phyloP scores from a whole-genome alignment of 2,329 filamentous ascomycete species.

The Nemania sp. region DNA sequence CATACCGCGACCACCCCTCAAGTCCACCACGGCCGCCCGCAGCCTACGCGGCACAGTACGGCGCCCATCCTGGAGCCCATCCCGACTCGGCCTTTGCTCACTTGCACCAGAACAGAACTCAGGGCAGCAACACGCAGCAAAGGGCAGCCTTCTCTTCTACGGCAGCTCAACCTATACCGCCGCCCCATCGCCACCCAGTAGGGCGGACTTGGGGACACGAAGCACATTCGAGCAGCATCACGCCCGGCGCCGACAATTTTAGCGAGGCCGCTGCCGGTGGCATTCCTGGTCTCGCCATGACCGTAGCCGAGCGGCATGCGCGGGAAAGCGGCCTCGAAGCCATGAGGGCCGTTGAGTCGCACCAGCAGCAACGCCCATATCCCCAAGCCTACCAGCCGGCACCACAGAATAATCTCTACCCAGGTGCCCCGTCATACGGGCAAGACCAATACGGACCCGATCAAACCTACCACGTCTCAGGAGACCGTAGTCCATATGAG shows the following conservation, averaged over 20 bases:
- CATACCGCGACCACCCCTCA: conserved; percentile 29
- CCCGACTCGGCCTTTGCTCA: conserved; percentile 46
- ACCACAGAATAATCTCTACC: conserved; percentile 27
- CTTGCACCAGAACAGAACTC: conserved; percentile 43
- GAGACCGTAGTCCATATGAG: conserved; percentile 34
- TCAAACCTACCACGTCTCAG: conserved; percentile 26
- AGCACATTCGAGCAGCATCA: conserved; percentile 49
- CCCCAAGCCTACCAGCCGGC: conserved; percentile 29
- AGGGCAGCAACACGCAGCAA: conserved; percentile 34
- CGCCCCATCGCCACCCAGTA: conserved; percentile 33
- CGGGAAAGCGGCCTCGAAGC: conserved; percentile 69
- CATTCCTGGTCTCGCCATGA: conserved; percentile 69
- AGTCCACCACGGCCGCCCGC: conserved; percentile 25
- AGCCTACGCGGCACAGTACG: too few relatives aligned
- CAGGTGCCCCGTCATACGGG: conserved; percentile 28
- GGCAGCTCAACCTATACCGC: conserved; percentile 37
- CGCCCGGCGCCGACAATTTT: conserved; percentile 70
- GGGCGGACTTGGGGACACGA: conserved; percentile 33
- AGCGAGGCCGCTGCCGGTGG: conserved; percentile 65
- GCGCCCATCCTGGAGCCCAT: conserved; percentile 33
- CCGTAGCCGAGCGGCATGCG: conserved; percentile 66
- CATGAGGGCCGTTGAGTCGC: conserved; percentile 48
- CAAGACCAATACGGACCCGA: conserved; percentile 18
- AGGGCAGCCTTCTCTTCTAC: conserved; percentile 25
- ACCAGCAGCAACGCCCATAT: conserved; percentile 29